Base-by-base conservation (phyloP, 2,329 filamentous ascomycete genomes). In the Ophiostoma sp. region DNA sequence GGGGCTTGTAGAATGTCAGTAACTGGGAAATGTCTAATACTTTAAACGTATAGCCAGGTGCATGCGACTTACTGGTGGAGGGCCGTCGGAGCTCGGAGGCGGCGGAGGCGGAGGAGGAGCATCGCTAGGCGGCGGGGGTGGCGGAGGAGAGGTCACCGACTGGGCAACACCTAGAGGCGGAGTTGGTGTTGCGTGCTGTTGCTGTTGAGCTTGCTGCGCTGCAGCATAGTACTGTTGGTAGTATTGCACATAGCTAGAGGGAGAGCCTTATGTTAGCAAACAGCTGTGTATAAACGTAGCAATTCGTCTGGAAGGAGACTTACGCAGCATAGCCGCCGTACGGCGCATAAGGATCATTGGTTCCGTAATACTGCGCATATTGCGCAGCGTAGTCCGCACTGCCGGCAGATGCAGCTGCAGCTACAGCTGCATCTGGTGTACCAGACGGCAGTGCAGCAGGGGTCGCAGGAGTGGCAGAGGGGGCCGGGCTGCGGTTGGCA, bases 241-340 rank as follows among this genome's bases (percentile, higher is more conserved):
- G 82, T 92, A 91, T 77, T 92, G 91, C 76, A 88, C 84, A 77
- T 91, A 91, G 59, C 86, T 88, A 75, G 33, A 3, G 33, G 22
- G 25, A 25, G 69, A 59, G 31, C 45, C n/a, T 6, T 22, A 19
- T 25, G 45, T 71, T 28, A 69, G 52, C 63, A 55, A n/a, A 22
- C 22, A 19, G 19, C 8, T 28, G 22, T 68, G 28, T 63, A 45
- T 9, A 42, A 28, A 50, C 50, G 39, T 17, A 36, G 15, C 28
- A 52, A 70, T 15, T n/a, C n/a, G 31, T 42, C 5, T 9, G 15
- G 7, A 8, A 7, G 55, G 42, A 77, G 2, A 80, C 85, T 80
- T 87, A 93, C 84, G 92, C 92, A 77, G 91, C 88, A 82, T 96
- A 98, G 72, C 95, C 95, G 75, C 95, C 95, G 78, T 96, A 98